Conservation (phyloP, 2,329 filamentous ascomycete species). For the Hypoxylon sp. region DNA sequence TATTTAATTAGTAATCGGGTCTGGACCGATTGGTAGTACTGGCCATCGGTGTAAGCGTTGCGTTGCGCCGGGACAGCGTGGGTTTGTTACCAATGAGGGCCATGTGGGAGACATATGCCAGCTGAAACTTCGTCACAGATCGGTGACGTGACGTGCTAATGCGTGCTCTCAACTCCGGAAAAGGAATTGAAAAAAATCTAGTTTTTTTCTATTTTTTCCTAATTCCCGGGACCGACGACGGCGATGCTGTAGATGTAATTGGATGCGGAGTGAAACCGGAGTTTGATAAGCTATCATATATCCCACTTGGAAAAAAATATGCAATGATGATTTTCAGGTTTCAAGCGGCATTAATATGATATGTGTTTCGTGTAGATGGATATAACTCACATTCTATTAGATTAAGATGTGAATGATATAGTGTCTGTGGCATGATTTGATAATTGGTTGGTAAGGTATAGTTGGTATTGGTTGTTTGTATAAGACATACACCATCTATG, state of each 20-base stretch:
- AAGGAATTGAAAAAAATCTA: background rate
- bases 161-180: conserved; percentile 8
- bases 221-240: background rate
- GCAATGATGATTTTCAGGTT: background rate
- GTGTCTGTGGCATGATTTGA: background rate
- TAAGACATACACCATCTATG: conserved; percentile 17
- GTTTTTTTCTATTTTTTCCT: background rate
- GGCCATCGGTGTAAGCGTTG: conserved; percentile 1
- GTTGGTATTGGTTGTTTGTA: background rate
- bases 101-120: conserved; percentile 9
- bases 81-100: conserved; percentile 29
- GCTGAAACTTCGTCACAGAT: conserved; percentile 6
- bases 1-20: conserved; percentile 31
- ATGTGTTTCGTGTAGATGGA: background rate
- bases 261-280: background rate
- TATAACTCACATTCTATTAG: conserved; percentile 5
- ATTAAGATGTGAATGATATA: background rate
- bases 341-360: background rate
- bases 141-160: conserved; percentile 31
- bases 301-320: background rate
- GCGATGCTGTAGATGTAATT: background rate
- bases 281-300: background rate
- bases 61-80: background rate
- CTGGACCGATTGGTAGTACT: conserved; percentile 21
- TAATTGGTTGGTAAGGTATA: conserved; percentile 7